These are phyloP conservation scores for Porphyrellus sp. DNA, from an alignment of 1,284 basidiomycete genomes.

Conservation along the genomic window DNA sequence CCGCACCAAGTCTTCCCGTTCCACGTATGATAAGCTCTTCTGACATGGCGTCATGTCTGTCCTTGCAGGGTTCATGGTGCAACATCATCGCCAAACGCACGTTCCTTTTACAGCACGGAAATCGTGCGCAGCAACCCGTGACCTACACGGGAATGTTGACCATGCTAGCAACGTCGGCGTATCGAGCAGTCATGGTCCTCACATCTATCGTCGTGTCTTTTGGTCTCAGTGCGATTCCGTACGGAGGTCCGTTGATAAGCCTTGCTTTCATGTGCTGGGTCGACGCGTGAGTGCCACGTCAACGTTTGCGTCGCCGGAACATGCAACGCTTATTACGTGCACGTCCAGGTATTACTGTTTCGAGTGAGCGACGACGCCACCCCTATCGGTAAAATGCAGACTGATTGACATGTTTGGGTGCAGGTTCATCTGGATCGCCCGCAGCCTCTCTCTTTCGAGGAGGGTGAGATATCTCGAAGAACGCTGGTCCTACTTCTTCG, in stretches of 20 bases:
- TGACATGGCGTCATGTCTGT: conserved; percentile 12
- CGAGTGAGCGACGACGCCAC: conserved; percentile 53
- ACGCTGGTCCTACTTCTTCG: conserved; percentile 81
- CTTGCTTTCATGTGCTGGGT: conserved; percentile 81
- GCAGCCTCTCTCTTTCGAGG: conserved; percentile 62
- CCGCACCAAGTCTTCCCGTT: conserved; percentile 31
- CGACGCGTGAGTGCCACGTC: conserved; percentile 61
- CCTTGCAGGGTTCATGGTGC: conserved; percentile 66
- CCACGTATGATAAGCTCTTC: conserved; percentile 5
- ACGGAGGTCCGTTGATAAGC: conserved; percentile 54
- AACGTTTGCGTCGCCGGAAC: conserved; percentile 1
- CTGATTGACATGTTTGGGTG: conserved; percentile 6
- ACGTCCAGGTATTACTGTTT: conserved; percentile 77
- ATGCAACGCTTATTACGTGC: background rate
- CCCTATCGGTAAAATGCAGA: background rate
- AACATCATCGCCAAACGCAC: conserved; percentile 67
- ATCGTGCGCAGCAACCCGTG: conserved; percentile 47
- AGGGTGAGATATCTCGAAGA: conserved; percentile 77
- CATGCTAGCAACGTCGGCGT: conserved; percentile 71
- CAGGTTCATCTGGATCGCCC: conserved; percentile 77
- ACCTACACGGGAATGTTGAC: conserved; percentile 71
- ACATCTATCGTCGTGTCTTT: conserved; percentile 73
- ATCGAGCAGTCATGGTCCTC: conserved; percentile 73
- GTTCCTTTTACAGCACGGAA: conserved; percentile 64
- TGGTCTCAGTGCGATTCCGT: conserved; percentile 59